Percentiles rank a stretch among this genome's conserved stretches.
Conservation (phyloP, 1,284 basidiomycete species). For the Vanrija pseudolonga region DNA sequence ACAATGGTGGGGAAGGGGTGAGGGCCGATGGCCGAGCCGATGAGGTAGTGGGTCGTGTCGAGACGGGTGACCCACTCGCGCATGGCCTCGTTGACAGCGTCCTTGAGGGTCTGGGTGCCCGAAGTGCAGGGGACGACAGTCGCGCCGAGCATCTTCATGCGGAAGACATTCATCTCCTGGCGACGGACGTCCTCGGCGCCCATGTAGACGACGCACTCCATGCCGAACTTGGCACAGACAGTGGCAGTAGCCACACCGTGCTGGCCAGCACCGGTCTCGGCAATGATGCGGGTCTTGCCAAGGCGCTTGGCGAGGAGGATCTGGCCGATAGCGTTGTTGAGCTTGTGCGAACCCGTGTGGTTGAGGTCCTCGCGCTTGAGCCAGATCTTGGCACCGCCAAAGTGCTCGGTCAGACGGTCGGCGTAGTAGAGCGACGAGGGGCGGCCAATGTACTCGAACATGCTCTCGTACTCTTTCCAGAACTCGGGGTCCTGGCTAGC, state of each 20-base stretch:
- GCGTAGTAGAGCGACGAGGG: constrained; percentile 69
- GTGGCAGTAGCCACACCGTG: constrained; percentile 99
- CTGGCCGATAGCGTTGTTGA: constrained; percentile 93
- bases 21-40: constrained; percentile 95
- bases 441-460: constrained; percentile 87
- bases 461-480: constrained; percentile 84
- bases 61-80: constrained; percentile 98
- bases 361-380: constrained; percentile 70
- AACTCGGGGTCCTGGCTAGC: constrained; percentile 87
- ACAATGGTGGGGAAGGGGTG: constrained; percentile 99
- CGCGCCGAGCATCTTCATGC: constrained; percentile 95
- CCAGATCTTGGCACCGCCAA: constrained; percentile 92
- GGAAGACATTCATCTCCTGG: constrained; percentile 94
- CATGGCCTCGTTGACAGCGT: constrained; percentile 95
- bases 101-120: constrained; percentile 92
- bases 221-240: constrained; percentile 91
- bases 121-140: constrained; percentile 92
- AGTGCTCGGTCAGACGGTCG: constrained; percentile 67
- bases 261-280: constrained; percentile 97
- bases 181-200: constrained; percentile 96
- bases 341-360: constrained; percentile 96
- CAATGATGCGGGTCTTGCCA: constrained; percentile 95
- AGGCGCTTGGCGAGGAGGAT: constrained; percentile 87
- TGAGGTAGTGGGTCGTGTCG: constrained; percentile 87
- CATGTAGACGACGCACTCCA: constrained; percentile 98